Evolutionary conservation across 331 rosid species (phyloP).

Genomic region (Erythrophleum ivorense): DNA sequence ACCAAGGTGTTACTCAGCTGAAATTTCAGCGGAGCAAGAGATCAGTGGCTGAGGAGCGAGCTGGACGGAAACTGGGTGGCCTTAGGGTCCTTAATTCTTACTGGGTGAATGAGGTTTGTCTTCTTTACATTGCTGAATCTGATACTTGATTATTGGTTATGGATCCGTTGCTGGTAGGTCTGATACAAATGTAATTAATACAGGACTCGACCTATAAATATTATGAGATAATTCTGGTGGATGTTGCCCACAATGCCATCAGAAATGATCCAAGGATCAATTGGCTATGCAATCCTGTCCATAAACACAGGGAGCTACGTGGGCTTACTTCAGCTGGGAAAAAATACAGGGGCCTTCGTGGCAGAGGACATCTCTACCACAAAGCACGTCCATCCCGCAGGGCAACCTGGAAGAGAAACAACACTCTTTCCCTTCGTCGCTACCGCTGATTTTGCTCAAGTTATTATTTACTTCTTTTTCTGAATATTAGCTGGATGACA

Average conservation of each 20-base stretch:
- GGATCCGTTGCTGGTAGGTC: neutral
- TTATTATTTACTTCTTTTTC: slow-evolving; percentile 7
- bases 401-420: slow-evolving; percentile 85
- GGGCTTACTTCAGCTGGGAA: slow-evolving; percentile 80
- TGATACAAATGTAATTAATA: neutral
- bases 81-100: slow-evolving; percentile 80
- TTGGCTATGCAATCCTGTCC: slow-evolving; percentile 74
- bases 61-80: slow-evolving; percentile 81
- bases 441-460: slow-evolving; percentile 49
- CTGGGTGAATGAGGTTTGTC: slow-evolving; percentile 77
- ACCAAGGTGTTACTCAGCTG: slow-evolving; percentile 72
- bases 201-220: slow-evolving; percentile 81
- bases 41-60: slow-evolving; percentile 87
- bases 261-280: slow-evolving; percentile 75
- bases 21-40: slow-evolving; percentile 82
- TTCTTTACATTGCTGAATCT: neutral
- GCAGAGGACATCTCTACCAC: slow-evolving; percentile 69
- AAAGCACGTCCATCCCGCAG: slow-evolving; percentile 76
- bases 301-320: slow-evolving; percentile 77
- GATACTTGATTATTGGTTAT: neutral
- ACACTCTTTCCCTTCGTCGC: slow-evolving; percentile 74
- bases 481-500: slow-evolving; percentile 36
- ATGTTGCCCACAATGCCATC: slow-evolving; percentile 66
- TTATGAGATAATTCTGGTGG: slow-evolving; percentile 67
- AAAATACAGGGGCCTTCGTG: slow-evolving; percentile 67